Evolutionary conservation across 2,329 filamentous ascomycete species (phyloP), one percentile per base, ranked within the genome.

Genomic region (Epichloe glyceriae): DNA sequence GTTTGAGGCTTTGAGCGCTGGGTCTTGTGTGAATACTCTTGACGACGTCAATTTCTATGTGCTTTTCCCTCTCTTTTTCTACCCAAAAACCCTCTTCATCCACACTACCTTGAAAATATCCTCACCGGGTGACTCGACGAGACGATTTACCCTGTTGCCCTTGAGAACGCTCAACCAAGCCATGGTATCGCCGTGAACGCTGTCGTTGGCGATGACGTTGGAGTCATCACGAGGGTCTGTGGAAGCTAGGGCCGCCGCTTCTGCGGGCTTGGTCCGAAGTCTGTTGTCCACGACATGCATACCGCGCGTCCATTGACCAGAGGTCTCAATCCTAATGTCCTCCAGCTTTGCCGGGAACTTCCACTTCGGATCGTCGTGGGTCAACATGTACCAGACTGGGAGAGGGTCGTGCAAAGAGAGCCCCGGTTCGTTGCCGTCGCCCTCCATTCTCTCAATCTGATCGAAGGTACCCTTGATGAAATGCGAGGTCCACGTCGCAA

Each of bases 271-370:
- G 55, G 70, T 72, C 50, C 80, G 70, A 38, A 70, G 68, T 43
- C 93, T 77, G 37, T 81, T 75, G 71, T 98, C 93, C 40, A 89
- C 73, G 34, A 97, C 76, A 62, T 89, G 90, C 83, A 93, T 90
- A 1, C 93, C 91, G 51, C 88, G 76, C 44, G 90, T 95, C 93
- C 93, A 98, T 71, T 97, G 93, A 2, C 91, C 93, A 2, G 79
- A 72, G 0, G 89, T 94, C 70, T 98, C 93, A 40, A 98, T 74
- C 19, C 93, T 78, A 51, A 98, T 84, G 64, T 98, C 93, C 66
- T 95, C 85, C 0, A 73, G 80, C 52, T 75, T 72, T 14, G 70
- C 65, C 1, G 77, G 73, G 15, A 71, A 63, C 64, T 73, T 75
- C 82, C 82, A 86, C 33, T 64, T 67, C 17, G 78, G 71, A 52